A percentile compares a stretch with the other conserved stretches of the same genome.
These are phyloP conservation scores for Stentor roeselii DNA, from an alignment of 73 alveolate species.

Conservation along the genomic window DNA sequence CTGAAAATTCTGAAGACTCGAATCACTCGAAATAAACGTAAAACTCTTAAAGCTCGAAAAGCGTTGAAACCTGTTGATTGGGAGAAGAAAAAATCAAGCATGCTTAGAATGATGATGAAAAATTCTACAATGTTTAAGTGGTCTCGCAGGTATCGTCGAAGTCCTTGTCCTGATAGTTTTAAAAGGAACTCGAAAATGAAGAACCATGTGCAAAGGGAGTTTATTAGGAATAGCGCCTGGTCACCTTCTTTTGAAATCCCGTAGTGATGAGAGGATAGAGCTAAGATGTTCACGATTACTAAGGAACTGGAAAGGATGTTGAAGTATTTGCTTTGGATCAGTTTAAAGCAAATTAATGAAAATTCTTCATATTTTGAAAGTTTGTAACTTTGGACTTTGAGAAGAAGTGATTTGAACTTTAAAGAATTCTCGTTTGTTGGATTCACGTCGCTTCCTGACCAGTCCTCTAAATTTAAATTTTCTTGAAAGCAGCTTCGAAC, in stretches of 20 bases:
- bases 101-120: slow-evolving; percentile 72
- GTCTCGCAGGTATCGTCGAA: slow-evolving; percentile 81
- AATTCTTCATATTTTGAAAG: neutral
- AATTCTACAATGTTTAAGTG: slow-evolving; percentile 92
- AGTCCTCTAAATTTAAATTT: no score
- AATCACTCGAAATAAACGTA: slow-evolving; percentile 93
- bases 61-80: slow-evolving; percentile 77
- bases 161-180: slow-evolving; percentile 89
- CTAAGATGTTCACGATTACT: slow-evolving; percentile 80
- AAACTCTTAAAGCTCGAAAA: slow-evolving; percentile 86
- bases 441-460: neutral
- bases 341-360: neutral
- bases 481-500: neutral
- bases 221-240: slow-evolving; percentile 51
- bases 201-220: slow-evolving; percentile 77
- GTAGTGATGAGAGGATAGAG: slow-evolving; percentile 83
- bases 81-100: slow-evolving; percentile 74
- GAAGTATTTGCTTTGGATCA: neutral
- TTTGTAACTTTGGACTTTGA: neutral
- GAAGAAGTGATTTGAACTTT: no score
- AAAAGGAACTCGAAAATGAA: slow-evolving; percentile 87
- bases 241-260: slow-evolving; percentile 58
- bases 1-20: slow-evolving; percentile 88
- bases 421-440: neutral
- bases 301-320: slow-evolving; percentile 49